phyloP scores from a whole-genome alignment of 148 eudicot genomes.

The Arctostaphylos glauca region DNA sequence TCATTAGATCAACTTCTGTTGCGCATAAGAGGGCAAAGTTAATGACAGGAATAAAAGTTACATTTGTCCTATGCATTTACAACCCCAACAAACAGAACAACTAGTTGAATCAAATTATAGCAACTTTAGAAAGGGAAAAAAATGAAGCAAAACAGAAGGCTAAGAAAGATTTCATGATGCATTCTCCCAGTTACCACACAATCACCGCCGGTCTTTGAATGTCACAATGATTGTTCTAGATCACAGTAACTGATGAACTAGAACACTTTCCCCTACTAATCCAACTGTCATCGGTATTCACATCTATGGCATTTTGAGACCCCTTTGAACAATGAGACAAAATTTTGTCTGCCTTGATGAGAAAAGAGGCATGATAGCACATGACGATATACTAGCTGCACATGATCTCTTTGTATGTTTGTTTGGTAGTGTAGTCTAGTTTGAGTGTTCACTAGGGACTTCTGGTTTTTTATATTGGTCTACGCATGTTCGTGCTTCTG shows the following conservation, averaged over 20 bases:
- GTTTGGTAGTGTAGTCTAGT: too few species aligned
- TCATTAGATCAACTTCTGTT: constrained; percentile 1
- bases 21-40: background rate
- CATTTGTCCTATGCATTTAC: background rate
- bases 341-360: background rate
- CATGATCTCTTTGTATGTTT: too few species aligned
- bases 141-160: background rate
- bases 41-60: background rate
- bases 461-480: too few species aligned
- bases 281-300: background rate
- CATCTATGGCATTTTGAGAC: background rate
- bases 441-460: too few species aligned
- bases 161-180: background rate
- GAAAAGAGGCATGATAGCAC: background rate
- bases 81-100: background rate
- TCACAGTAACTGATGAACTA: background rate
- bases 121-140: background rate
- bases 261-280: background rate
- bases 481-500: too few species aligned
- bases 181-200: background rate
- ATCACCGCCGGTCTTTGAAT: background rate
- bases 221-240: background rate
- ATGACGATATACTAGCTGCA: background rate
- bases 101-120: background rate
- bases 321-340: background rate